These are phyloP conservation scores for Skeletonema grethae DNA, from an alignment of 108 stramenopile genomes.

Conservation along the genomic window DNA sequence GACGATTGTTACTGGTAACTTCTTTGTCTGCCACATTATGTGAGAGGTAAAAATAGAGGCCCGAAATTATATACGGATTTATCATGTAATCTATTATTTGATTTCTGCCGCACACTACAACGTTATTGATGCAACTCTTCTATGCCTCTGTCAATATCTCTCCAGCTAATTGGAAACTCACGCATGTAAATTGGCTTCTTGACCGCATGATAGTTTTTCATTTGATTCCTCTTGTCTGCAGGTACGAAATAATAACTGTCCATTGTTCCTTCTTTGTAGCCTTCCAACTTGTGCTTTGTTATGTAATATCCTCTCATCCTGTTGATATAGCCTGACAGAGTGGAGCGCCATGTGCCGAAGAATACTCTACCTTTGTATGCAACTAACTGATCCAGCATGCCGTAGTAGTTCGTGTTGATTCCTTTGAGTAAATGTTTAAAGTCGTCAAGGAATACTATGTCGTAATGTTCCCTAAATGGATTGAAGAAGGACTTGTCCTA, in stretches of 20 bases:
- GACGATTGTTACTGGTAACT: conserved; percentile 26
- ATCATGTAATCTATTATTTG: not conserved
- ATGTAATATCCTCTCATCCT: conserved; percentile 81
- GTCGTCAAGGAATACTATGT: conserved; percentile 82
- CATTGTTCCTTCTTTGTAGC: conserved; percentile 64
- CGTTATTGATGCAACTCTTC: conserved; percentile 14
- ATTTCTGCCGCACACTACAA: not conserved
- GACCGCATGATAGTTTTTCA: conserved; percentile 67
- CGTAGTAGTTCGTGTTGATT: conserved; percentile 75
- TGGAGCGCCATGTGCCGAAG: conserved; percentile 81
- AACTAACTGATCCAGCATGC: conserved; percentile 88
- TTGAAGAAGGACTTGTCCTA: conserved; percentile 80
- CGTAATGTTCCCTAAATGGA: conserved; percentile 64
- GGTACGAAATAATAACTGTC: conserved; percentile 68
- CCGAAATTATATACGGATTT: not conserved
- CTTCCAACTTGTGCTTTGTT: conserved; percentile 55
- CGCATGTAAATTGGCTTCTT: conserved; percentile 79
- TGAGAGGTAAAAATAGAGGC: no score
- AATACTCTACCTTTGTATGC: conserved; percentile 74
- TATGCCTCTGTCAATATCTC: conserved; percentile 72
- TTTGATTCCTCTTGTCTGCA: conserved; percentile 51
- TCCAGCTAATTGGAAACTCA: conserved; percentile 88
- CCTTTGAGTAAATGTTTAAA: conserved; percentile 54
- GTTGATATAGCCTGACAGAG: conserved; percentile 85
- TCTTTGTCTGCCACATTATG: no score